Base-by-base conservation (phyloP, 2,329 filamentous ascomycete species). In the Paecilomyces dactylethromorphus region DNA sequence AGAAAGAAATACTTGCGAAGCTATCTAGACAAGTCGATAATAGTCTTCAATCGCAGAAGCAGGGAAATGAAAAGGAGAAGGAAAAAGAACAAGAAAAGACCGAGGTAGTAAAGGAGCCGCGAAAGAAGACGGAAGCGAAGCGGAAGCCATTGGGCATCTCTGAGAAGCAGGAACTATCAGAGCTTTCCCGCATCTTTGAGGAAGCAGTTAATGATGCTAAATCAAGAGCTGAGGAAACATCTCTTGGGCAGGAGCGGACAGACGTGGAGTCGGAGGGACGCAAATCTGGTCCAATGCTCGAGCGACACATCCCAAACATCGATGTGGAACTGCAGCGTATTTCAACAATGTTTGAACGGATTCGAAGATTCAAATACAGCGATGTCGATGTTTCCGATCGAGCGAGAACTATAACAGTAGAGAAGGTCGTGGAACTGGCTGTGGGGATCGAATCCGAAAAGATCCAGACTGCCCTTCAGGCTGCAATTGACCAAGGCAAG, bases 391-490 rank as follows among this genome's bases (percentile, higher is more conserved):
- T 64, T 6, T 55, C 57, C 6, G 62, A 62, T n/a, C 56, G 57
- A 13, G 55, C 56, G 59, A 18, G 53, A 0, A 52, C 61, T 15
- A 56, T 71, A 32, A 59, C 65, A 2, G 61, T 67, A 53, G 54
- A 57, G 15, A 54, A 60, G 31, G 67, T 69, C 6, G 64, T 72
- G 13, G 59, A 66, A 22, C 53, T 69, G 12, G 62, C 74, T 8
- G 65, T 72, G 2, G 56, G 66, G 26, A 63, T 67, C 31, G 74
- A 76, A 59, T 62, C 65, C 3, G 56, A 58, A 6, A 70, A 68
- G 49, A 75, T 76, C 18, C 67, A 71, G 57, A 56, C 60, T 6
- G 66, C 68, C 15, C 64, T 76, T 3, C 66, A 66, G 53, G 60
- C 62, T 15, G 67, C 68, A 26, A 62, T 73, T 56, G 56, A 67